Evolutionary conservation across 768 basidiomycete genomes (phyloP).

Genomic region (Suillus subalutaceus): DNA sequence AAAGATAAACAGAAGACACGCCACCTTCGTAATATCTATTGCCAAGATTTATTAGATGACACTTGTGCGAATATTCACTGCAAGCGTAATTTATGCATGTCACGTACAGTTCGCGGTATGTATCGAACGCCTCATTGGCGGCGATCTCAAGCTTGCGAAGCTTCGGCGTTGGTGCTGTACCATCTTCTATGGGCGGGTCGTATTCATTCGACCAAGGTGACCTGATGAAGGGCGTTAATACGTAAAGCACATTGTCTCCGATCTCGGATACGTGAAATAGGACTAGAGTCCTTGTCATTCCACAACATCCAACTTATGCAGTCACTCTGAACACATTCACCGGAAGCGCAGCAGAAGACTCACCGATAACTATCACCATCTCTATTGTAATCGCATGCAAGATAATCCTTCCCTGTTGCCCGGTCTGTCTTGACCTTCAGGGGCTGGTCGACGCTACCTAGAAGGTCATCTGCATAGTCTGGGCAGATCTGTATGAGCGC

Average conservation of each 20-base stretch:
- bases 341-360: conserved; percentile 25
- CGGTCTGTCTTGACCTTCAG: conserved; percentile 80
- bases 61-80: conserved; percentile 8
- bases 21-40: conserved; percentile 97
- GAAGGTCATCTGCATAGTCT: conserved; percentile 92
- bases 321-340: not conserved
- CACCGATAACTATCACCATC: conserved; percentile 92
- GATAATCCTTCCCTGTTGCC: conserved; percentile 83
- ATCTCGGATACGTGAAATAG: not conserved
- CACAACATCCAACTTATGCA: not conserved
- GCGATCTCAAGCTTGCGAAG: conserved; percentile 90
- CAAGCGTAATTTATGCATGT: conserved; percentile 3
- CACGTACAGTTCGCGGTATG: conserved; percentile 90
- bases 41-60: not conserved
- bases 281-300: not conserved
- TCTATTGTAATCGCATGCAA: conserved; percentile 92
- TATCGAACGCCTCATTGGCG: conserved; percentile 96
- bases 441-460: conserved; percentile 94
- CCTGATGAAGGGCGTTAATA: conserved; percentile 44
- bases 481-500: conserved; percentile 83
- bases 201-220: conserved; percentile 99
- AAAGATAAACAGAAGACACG: conserved; percentile 93
- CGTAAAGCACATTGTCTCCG: not conserved
- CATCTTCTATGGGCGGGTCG: conserved; percentile 86
- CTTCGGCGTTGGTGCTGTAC: conserved; percentile 80